Evolutionary conservation across 225 moss, liverwort and hornwort genomes (phyloP), one percentile per base, ranked within the genome.

Genomic region (Physcomitrium patens): DNA sequence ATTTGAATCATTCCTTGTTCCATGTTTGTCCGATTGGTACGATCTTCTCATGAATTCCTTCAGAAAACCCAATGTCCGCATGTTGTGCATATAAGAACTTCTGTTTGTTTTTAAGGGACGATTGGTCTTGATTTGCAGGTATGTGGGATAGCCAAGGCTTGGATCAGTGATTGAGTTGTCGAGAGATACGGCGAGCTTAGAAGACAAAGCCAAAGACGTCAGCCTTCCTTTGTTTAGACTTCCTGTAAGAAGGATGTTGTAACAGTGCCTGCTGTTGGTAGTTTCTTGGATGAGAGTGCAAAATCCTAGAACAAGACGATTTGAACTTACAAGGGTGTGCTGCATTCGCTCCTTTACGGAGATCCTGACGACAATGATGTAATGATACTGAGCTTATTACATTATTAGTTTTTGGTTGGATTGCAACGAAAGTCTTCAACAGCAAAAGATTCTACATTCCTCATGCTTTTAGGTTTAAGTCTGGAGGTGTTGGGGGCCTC

Each of bases 351-450:
- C 53, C 76, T 94, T 43, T 92, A 93, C 69, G 94, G 97, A 19
- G 97, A 97, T 64, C 72, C 86, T 12, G 94, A 97, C 42, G 87
- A 91, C 18, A 97, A 94, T 52, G 97, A 94, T 3, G 90, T 91
- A 48, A 84, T 94, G 59, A 91, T 97, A 5, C 57, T 94, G 1
- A 76, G 24, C 24, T 24, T 24, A 24, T 24, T 24, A 81, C 8
- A 94, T 94, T 59, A 94, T 97, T 31, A 86, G 88, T 14, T 69
- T 72, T 0, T 97, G 97, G 97, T 81, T 97, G 49, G 93, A 71
- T 93, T 86, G 1, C 81, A 85, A 47, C 79, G 58, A 11, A 73
- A 78, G 12, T 26, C 78, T 7, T 65, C 58, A 41, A 28, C 31
- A 64, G 47, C 27, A 53, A 24, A 70, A 50, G 46, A 63, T 20